Evolutionary conservation across 2,329 filamentous ascomycete species (phyloP).

Genomic region (Pochonia chlamydosporia): DNA sequence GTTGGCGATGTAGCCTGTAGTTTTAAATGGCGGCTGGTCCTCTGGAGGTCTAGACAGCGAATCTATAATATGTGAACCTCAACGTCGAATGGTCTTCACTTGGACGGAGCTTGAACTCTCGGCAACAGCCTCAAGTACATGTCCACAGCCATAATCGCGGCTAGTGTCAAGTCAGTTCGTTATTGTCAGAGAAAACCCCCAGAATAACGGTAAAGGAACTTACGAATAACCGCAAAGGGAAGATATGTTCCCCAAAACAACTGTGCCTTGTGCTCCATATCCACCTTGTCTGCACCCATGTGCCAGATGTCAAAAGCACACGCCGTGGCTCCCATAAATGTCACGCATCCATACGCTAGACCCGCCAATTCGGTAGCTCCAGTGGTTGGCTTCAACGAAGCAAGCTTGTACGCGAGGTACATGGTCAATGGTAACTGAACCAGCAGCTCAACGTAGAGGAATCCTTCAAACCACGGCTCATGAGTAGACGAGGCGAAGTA

Average conservation of each 20-base stretch:
- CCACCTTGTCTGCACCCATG: slow-evolving; percentile 42
- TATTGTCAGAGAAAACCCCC: background rate
- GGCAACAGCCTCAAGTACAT: slow-evolving; percentile 48
- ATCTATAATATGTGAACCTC: no score
- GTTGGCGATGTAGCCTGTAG: background rate
- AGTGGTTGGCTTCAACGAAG: slow-evolving; percentile 24
- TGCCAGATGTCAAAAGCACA: slow-evolving; percentile 45
- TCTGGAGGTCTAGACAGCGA: no score
- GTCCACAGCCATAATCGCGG: slow-evolving; percentile 43
- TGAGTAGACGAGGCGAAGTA: slow-evolving; percentile 35
- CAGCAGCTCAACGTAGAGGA: slow-evolving; percentile 43
- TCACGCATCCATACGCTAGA: slow-evolving; percentile 45
- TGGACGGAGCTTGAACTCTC: slow-evolving; percentile 25
- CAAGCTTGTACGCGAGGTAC: slow-evolving; percentile 40
- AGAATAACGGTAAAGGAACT: slow-evolving; percentile 21
- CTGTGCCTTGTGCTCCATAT: slow-evolving; percentile 35
- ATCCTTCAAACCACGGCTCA: slow-evolving; percentile 45
- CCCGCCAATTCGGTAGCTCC: slow-evolving; percentile 42
- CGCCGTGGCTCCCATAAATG: slow-evolving; percentile 43
- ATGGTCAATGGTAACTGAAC: slow-evolving; percentile 44
- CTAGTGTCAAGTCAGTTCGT: slow-evolving; percentile 23
- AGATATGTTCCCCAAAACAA: slow-evolving; percentile 45
- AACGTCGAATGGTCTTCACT: no score
- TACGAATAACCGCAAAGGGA: slow-evolving; percentile 48
- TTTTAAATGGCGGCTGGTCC: background rate